Evolutionary conservation across 2,329 filamentous ascomycete species (phyloP).

Genomic region (Metarhizium brunneum): DNA sequence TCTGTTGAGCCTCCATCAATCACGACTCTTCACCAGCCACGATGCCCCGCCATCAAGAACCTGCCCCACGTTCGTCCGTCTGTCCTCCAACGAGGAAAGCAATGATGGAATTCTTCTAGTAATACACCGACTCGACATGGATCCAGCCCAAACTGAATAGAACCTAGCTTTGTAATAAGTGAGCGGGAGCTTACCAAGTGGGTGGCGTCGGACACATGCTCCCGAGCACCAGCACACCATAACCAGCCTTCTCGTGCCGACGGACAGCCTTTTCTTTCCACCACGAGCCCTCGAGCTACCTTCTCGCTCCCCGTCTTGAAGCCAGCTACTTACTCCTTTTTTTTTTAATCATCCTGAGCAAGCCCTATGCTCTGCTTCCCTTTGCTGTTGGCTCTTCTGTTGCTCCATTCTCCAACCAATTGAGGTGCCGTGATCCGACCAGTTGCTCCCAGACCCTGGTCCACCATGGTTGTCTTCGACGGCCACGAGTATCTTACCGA

Average conservation of each 20-base stretch:
- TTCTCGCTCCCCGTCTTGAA: not conserved
- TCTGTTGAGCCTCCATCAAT: too few species aligned
- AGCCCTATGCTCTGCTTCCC: not conserved
- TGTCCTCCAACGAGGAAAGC: not conserved
- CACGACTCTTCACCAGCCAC: not conserved
- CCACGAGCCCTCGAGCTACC: not conserved
- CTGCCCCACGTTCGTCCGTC: not conserved
- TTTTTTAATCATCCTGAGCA: not conserved
- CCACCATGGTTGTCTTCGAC: slow-evolving; percentile 79
- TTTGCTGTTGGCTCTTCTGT: not conserved
- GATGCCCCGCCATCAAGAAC: not conserved
- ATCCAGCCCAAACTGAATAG: not conserved
- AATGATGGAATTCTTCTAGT: not conserved
- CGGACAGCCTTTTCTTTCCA: not conserved
- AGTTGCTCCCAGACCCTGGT: slow-evolving; percentile 1
- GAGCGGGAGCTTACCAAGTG: not conserved
- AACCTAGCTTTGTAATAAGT: not conserved
- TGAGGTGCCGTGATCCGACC: not conserved
- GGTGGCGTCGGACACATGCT: not conserved
- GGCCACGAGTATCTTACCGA: slow-evolving; percentile 78
- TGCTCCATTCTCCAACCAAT: not conserved
- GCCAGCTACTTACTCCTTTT: not conserved
- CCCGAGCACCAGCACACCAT: not conserved
- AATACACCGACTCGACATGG: not conserved
- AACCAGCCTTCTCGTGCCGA: not conserved